Base-by-base conservation (phyloP, 495 filamentous ascomycete species). In the Penicillium subrubescens region DNA sequence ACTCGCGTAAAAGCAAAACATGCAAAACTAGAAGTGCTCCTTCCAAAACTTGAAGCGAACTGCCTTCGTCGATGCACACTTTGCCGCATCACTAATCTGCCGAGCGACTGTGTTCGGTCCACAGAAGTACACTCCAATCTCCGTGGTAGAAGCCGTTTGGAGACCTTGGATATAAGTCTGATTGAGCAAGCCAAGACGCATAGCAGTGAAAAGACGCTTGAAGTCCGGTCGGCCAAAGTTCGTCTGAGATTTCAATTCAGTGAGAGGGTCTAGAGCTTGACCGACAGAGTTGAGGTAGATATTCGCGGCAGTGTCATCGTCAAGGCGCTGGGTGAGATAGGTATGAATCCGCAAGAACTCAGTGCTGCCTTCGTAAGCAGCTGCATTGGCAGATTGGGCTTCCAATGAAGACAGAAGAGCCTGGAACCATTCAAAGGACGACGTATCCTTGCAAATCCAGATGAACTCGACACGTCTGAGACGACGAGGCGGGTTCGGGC, bases 21-120 rank as follows among this genome's bases (percentile, higher is more conserved):
- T 25, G 23, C 6, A 29, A 29, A 59, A 48, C 62, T 75, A 83
- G 62, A 86, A 90, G 83, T 99, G 93, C 79, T 99, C 95, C 80
- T 98, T 99, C 95, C 95, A 99, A 83, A 99, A 99, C 74, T 92
- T 92, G 81, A 98, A 99, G 60, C 86, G 86, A 60, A 99, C 91
- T 66, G 96, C 91, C 64, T 82, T 85, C 8, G 83, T 88, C 21
- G 87, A 91, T 8, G 89, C 88, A 50, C 76, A 70, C 69, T 87
- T 89, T 55, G 92, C 89, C 15, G 95, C 93, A 72, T 88, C 88
- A 73, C 88, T 88, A 70, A 99, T 97, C 72, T 94, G 87, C 67
- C 92, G 83, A 1, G 94, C 94, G 71, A 86, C 87, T n/a, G 83
- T 80, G 66, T 88, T 92, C 2, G 91, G 91, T 58, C 94, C 94